A percentile compares a stretch with the other conserved stretches of the same genome.
These are phyloP conservation scores for Candida boidinii DNA, from an alignment of 805 yeast genomes.

Conservation along the genomic window DNA sequence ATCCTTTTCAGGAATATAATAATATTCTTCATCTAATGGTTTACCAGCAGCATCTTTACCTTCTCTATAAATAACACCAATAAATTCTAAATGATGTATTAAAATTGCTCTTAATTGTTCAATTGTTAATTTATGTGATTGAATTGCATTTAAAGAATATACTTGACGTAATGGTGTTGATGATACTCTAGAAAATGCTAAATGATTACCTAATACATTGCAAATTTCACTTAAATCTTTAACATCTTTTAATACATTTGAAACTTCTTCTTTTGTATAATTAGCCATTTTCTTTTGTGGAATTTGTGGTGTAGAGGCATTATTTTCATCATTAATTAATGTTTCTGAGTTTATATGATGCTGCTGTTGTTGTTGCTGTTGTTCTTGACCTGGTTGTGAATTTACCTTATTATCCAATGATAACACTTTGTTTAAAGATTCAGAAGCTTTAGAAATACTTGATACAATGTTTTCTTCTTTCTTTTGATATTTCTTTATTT, in stretches of 20 bases:
- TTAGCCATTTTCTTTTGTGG: neutral
- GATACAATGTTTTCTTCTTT: neutral
- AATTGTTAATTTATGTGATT: slow-evolving; percentile 36
- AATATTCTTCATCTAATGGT: slow-evolving; percentile 87
- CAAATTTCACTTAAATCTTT: slow-evolving; percentile 42
- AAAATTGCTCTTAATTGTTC: slow-evolving; percentile 37
- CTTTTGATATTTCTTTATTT: neutral
- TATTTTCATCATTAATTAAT: neutral
- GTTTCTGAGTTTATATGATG: too few relatives aligned
- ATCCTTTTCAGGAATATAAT: slow-evolving; percentile 81
- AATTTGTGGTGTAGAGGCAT: neutral
- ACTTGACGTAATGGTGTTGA: slow-evolving; percentile 80
- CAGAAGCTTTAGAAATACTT: too few relatives aligned
- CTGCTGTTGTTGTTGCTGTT: too few relatives aligned
- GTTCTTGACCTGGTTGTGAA: too few relatives aligned
- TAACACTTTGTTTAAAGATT: too few relatives aligned
- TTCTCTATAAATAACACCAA: slow-evolving; percentile 82
- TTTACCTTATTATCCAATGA: too few relatives aligned
- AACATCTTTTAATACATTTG: slow-evolving; percentile 22
- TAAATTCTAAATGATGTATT: slow-evolving; percentile 39
- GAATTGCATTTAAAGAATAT: slow-evolving; percentile 45
- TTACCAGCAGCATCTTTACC: slow-evolving; percentile 98
- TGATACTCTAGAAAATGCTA: slow-evolving; percentile 82
- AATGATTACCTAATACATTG: slow-evolving; percentile 67
- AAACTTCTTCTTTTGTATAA: slow-evolving; percentile 15